Base-by-base conservation (phyloP, 352 stramenopile species). In the Phytophthora sojae region DNA sequence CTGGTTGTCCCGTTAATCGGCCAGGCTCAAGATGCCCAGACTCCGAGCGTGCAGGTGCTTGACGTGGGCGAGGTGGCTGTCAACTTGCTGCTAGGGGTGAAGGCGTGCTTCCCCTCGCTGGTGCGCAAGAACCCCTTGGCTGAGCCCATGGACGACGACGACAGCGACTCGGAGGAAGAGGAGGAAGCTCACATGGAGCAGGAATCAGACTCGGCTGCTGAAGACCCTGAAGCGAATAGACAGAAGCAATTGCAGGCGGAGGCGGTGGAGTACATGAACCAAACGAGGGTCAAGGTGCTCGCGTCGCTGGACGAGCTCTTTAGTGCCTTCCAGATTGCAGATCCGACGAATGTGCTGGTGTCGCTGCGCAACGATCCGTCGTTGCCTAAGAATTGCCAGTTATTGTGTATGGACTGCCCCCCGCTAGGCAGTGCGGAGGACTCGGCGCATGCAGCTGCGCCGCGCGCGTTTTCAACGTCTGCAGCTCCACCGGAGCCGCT, bases 31-130 rank as follows among this genome's bases (percentile, higher is more conserved):
- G 32, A 61, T 35, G 42, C 29, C 32, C 17, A 32, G 47, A 67
- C 39, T 26, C 64, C 72, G 3, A 76, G 64, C 45, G 64, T 84
- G 2, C 65, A 92, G 64, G 67, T 92, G 25, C 57, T 94, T 19
- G 85, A 92, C 52, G 73, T 88, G 19, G 87, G 87, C 25, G 85
- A 92, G 63, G 56, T 76, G 39, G 83, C 85, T 1, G 81, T 80
- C 26, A 71, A 80, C 4, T 85, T 94, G 23, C 61, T 87, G 6
- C 75, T 81, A 23, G 80, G 86, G 35, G 73, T 90, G 35, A 73
- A 77, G 54, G 73, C 74, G 17, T 93, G 85, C 54, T 94, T 94
- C 64, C 87, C 87, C 3, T 90, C 73, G 35, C 65, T 94, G 15
- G 81, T 93, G 67, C 79, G 81, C 25, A 75, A 79, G 29, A 90